Conservation (phyloP, 148 eudicot species). For the Amaranthus cruentus region DNA sequence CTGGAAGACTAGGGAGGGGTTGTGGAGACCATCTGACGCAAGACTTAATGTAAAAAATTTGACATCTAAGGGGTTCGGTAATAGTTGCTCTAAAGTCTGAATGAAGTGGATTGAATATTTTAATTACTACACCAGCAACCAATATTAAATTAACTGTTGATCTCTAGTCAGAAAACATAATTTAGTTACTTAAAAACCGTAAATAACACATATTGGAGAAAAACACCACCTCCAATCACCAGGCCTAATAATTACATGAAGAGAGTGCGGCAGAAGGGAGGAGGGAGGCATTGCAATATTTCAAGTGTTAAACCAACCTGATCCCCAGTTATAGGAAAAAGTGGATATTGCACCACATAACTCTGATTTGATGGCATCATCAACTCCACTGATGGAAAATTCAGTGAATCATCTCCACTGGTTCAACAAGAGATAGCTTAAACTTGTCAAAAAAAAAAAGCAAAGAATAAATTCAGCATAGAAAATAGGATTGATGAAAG, state of each 20-base stretch:
- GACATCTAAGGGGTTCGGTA: too few species aligned
- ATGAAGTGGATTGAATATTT: too few species aligned
- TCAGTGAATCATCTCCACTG: slow-evolving; percentile 47
- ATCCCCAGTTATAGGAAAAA: slow-evolving; percentile 38
- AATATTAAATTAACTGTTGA: neutral
- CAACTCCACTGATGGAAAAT: slow-evolving; percentile 54
- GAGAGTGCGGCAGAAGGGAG: neutral
- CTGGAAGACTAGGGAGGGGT: too few species aligned
- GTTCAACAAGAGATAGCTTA: slow-evolving; percentile 14
- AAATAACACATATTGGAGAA: too few species aligned
- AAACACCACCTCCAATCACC: too few species aligned
- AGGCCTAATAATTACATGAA: neutral
- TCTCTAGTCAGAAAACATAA: too few species aligned
- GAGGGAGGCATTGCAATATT: neutral
- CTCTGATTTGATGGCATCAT: slow-evolving; percentile 54
- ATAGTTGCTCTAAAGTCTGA: too few species aligned
- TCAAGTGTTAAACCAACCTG: slow-evolving; percentile 45
- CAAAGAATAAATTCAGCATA: slow-evolving; percentile 1
- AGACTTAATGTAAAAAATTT: too few species aligned
- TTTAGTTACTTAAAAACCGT: too few species aligned
- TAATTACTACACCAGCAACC: neutral
- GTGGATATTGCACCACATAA: slow-evolving; percentile 57
- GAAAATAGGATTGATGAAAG: slow-evolving; percentile 1
- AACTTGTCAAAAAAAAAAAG: slow-evolving; percentile 1
- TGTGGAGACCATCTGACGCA: too few species aligned